phyloP scores from a whole-genome alignment of 805 yeast species.

The Saturnispora gosingensis region DNA sequence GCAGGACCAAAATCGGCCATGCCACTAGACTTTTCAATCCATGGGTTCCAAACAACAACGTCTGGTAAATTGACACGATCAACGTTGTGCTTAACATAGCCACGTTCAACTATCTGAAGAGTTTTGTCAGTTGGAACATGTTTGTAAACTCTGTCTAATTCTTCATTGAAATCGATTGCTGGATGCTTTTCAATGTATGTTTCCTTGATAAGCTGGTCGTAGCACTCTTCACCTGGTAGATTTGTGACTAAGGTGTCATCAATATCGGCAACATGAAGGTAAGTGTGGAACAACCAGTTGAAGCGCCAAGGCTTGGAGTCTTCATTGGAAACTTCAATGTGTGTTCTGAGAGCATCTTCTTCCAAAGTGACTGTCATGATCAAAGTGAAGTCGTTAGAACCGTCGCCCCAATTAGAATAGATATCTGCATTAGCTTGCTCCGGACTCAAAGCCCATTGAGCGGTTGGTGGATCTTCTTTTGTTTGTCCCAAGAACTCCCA shows the following conservation, averaged over 20 bases:
- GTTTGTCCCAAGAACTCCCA: slow-evolving; percentile 96
- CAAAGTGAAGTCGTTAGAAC: slow-evolving; percentile 64
- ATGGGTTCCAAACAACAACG: slow-evolving; percentile 95
- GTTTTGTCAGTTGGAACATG: slow-evolving; percentile 43
- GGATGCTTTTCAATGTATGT: slow-evolving; percentile 66
- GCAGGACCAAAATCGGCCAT: slow-evolving; percentile 90
- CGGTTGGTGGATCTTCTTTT: slow-evolving; percentile 58
- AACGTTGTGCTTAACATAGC: slow-evolving; percentile 61
- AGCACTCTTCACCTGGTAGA: slow-evolving; percentile 59
- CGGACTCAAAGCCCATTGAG: slow-evolving; percentile 87
- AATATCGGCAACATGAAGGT: slow-evolving; percentile 66
- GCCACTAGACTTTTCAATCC: slow-evolving; percentile 72
- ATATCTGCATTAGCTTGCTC: slow-evolving; percentile 63
- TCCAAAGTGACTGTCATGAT: slow-evolving; percentile 58
- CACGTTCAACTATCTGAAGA: slow-evolving; percentile 61
- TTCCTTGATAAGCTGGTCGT: slow-evolving; percentile 64
- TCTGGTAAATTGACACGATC: slow-evolving; percentile 50
- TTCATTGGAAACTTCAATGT: slow-evolving; percentile 67
- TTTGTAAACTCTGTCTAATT: slow-evolving; percentile 78
- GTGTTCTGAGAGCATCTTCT: slow-evolving; percentile 50
- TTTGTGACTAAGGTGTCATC: slow-evolving; percentile 72
- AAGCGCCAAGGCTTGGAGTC: slow-evolving; percentile 63
- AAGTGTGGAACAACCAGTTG: slow-evolving; percentile 94
- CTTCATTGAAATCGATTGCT: slow-evolving; percentile 61
- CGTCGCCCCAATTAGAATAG: slow-evolving; percentile 44